These are phyloP conservation scores for Penicillium sp. DNA, from an alignment of 2,329 filamentous ascomycete species.

Conservation along the genomic window DNA sequence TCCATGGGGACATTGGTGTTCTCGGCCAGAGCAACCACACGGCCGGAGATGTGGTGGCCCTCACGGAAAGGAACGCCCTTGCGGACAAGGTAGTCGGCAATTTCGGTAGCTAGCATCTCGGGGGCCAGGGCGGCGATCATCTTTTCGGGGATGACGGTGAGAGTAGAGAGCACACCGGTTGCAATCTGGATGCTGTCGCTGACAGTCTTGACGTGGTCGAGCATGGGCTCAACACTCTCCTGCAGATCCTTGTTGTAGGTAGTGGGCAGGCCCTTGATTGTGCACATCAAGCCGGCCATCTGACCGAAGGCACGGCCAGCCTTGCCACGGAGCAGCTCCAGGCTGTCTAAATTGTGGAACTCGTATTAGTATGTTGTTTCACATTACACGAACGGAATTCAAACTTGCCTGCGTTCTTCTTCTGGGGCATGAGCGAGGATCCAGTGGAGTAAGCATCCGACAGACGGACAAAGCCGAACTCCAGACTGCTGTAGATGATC, in stretches of 20 bases:
- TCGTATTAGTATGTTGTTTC: neutral
- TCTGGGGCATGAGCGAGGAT: constrained; percentile 69
- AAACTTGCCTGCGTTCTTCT: constrained; percentile 56
- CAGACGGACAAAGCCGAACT: constrained; percentile 67
- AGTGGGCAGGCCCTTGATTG: constrained; percentile 63
- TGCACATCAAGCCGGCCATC: constrained; percentile 71
- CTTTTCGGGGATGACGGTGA: constrained; percentile 60
- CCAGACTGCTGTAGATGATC: constrained; percentile 68
- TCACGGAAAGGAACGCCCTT: constrained; percentile 64
- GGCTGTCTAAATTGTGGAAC: constrained; percentile 45
- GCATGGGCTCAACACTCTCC: constrained; percentile 74
- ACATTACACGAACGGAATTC: neutral
- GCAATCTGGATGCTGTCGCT: constrained; percentile 74
- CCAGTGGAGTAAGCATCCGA: constrained; percentile 75
- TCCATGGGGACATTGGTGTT: constrained; percentile 59
- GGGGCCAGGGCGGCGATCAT: constrained; percentile 72
- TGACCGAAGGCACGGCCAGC: constrained; percentile 68
- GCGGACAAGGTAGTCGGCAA: constrained; percentile 42
- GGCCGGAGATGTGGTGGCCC: constrained; percentile 68
- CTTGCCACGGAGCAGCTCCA: constrained; percentile 70
- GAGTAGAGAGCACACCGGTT: constrained; percentile 66
- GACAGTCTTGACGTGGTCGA: constrained; percentile 74
- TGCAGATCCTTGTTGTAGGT: constrained; percentile 93
- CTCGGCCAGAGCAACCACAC: constrained; percentile 64
- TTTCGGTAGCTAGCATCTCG: constrained; percentile 65